These are phyloP conservation scores for Anthoceros angustus DNA, from an alignment of 225 moss, liverwort and hornwort genomes.

Conservation along the genomic window DNA sequence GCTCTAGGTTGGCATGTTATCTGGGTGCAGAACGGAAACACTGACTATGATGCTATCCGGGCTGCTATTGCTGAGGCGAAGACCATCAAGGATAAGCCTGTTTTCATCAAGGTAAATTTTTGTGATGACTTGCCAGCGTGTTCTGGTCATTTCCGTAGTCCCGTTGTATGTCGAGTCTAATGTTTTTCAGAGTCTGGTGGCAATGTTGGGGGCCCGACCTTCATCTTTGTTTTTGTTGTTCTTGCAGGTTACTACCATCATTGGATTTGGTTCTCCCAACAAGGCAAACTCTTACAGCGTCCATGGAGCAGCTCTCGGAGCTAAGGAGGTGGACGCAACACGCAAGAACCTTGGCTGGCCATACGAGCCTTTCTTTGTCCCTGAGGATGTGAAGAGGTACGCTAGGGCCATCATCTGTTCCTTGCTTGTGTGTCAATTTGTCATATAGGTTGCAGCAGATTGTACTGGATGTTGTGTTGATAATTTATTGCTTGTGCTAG, in stretches of 20 bases:
- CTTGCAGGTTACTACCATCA: conserved; percentile 63
- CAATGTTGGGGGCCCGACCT: not conserved
- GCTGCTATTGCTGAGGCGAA: conserved; percentile 86
- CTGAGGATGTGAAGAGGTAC: conserved; percentile 71
- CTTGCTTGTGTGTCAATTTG: not conserved
- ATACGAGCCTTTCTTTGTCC: conserved; percentile 62
- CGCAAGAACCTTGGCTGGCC: conserved; percentile 74
- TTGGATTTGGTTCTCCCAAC: conserved; percentile 72
- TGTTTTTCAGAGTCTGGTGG: not conserved
- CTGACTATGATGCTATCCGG: conserved; percentile 62
- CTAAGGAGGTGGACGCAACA: conserved; percentile 85
- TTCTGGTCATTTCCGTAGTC: no score
- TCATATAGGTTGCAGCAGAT: no score
- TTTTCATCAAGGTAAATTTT: conserved; percentile 50
- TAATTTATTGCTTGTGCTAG: conserved; percentile 9
- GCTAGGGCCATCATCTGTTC: not conserved
- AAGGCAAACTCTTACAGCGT: conserved; percentile 64
- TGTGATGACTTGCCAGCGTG: not conserved
- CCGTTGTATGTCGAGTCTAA: not conserved
- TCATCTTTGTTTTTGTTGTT: not conserved
- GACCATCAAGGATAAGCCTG: conserved; percentile 80
- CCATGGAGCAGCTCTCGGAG: conserved; percentile 66
- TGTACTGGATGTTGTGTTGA: no score
- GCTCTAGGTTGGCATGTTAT: conserved; percentile 58
- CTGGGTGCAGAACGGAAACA: conserved; percentile 77